Conservation (phyloP, 2,329 filamentous ascomycete species). For the Ceratocystis eucalypticola region DNA sequence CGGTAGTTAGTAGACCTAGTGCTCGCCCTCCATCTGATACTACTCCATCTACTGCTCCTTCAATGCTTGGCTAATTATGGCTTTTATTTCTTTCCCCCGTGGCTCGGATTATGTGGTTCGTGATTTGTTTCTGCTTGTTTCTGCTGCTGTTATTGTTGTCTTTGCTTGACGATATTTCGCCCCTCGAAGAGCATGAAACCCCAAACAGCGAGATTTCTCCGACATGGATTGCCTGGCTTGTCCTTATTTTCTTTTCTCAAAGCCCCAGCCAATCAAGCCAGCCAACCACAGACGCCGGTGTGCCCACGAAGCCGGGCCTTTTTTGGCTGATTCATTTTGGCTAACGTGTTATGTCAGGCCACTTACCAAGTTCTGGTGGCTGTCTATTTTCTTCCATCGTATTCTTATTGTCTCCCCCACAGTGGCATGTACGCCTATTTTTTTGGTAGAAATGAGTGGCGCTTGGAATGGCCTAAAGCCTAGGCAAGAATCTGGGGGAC, state of each 20-base stretch:
- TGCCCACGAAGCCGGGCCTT: constrained; percentile 3
- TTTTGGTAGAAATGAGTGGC: not conserved
- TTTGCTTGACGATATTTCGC: not conserved
- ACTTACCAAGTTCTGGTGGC: not conserved
- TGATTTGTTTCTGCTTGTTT: not conserved
- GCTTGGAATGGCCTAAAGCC: not conserved
- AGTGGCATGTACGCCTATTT: not conserved
- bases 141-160: not conserved
- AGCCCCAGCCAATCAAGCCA: not conserved
- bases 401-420: not conserved
- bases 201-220: constrained; percentile 12
- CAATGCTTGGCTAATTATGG: not conserved
- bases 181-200: not conserved
- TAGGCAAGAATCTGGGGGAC: not conserved
- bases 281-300: not conserved
- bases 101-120: not conserved
- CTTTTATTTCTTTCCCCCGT: not conserved
- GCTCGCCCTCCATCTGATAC: too few relatives aligned
- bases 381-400: not conserved
- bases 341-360: not conserved
- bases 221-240: not conserved
- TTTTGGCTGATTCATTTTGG: not conserved
- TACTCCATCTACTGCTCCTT: not conserved
- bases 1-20: not conserved
- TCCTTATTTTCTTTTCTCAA: not conserved